Conservation (phyloP, 805 yeast species). For the Metschnikowia similis region DNA sequence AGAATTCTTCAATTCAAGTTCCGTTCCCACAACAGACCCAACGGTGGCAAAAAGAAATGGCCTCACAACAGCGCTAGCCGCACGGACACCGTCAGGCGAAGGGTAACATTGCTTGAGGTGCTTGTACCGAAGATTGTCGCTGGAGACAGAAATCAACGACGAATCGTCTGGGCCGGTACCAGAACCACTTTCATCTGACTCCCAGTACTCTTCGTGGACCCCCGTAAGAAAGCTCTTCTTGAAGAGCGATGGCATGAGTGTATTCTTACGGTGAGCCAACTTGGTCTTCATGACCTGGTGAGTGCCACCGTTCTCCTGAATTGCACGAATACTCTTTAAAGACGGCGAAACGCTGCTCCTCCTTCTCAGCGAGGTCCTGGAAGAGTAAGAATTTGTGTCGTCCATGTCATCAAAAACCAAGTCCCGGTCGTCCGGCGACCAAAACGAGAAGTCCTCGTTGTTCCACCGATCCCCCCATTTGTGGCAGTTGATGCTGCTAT, state of each 20-base stretch:
- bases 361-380: conserved; percentile 10
- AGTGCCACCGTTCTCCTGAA: conserved; percentile 8
- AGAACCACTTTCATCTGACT: conserved; percentile 1
- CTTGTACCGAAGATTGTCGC: conserved; percentile 16
- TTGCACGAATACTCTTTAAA: conserved; percentile 8
- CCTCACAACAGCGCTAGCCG: conserved; percentile 67
- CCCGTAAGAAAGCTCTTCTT: conserved; percentile 6
- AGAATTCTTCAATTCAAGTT: conserved; percentile 52
- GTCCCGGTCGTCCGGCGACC: conserved; percentile 61
- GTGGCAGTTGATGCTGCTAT: conserved; percentile 68
- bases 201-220: conserved; percentile 4
- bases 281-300: conserved; percentile 9
- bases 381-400: conserved; percentile 1
- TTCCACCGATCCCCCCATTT: conserved; percentile 92
- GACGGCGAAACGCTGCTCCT: conserved; percentile 14
- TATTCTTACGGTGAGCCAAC: conserved; percentile 9
- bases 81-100: conserved; percentile 64
- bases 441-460: conserved; percentile 87
- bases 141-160: conserved; percentile 11
- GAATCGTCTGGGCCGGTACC: conserved; percentile 6
- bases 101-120: conserved; percentile 35
- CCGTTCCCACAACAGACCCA: conserved; percentile 54
- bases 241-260: conserved; percentile 9
- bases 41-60: conserved; percentile 67
- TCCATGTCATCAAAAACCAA: conserved; percentile 17